Evolutionary conservation across 495 filamentous ascomycete species (phyloP), one percentile per base, ranked within the genome.

Genomic region (Mycothermus thermophilus): DNA sequence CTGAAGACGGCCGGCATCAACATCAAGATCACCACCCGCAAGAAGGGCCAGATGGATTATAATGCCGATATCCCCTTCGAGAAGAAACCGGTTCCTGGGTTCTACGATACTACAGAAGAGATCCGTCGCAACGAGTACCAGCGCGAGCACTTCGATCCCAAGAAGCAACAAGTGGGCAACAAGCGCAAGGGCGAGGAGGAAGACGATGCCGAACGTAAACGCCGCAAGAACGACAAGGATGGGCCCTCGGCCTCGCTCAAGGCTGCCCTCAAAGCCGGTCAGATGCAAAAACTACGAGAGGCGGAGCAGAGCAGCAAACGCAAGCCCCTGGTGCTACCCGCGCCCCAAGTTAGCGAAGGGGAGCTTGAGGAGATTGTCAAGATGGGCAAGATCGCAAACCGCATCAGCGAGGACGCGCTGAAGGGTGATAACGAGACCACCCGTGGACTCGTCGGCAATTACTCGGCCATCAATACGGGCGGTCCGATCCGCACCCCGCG

Each of bases 41-140:
- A 95, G 62, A 78, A 80, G 59, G 87, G 87, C 1, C 77, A 95
- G 64, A 96, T 97, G 87, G 90, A 97, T 54, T 97, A 97, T 64
- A 96, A 96, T 52, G 92, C 90, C 37, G 90, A 96, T 48, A 90
- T 96, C 38, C 90, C 92, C 3, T 95, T 97, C 46, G 90, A 97
- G 59, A 93, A 93, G 59, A 79, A 77, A 25, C 74, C 87, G 0
- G 80, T 82, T 4, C 72, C 81, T 34, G 90, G 90, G 21, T 97
- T 97, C 50, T 94, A 85, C 57, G 90, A 97, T 45, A 96, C 90
- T 2, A 64, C 58, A 5, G 85, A 93, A 9, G 90, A 97, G 46
- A 64, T 77, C 31, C 50, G 55, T 12, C 67, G 68, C 40, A 97
- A 97, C 55, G 92, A 97, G 60, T 77, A 72, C 34, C 79, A 93